phyloP scores from a whole-genome alignment of 1,284 basidiomycete genomes.

The Athelia psychrophila region DNA sequence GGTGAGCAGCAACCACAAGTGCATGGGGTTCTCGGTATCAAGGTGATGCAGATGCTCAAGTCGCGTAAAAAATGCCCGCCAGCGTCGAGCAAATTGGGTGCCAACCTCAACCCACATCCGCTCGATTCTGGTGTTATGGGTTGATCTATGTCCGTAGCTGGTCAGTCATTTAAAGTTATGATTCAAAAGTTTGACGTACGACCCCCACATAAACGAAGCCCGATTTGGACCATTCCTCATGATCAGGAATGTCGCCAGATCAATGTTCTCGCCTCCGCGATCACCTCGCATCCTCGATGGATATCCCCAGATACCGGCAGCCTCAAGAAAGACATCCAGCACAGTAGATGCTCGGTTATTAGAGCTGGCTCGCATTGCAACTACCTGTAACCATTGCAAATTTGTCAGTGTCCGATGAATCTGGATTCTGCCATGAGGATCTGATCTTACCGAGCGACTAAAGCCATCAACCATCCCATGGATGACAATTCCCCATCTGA shows the following conservation, averaged over 20 bases:
- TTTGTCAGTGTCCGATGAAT: slow-evolving; percentile 15
- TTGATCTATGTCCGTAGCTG: slow-evolving; percentile 18
- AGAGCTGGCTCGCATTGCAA: slow-evolving; percentile 28
- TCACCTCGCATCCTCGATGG: slow-evolving; percentile 35
- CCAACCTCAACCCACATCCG: slow-evolving; percentile 35
- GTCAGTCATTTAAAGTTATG: not conserved
- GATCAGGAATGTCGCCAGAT: slow-evolving; percentile 27
- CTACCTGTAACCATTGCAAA: slow-evolving; percentile 25
- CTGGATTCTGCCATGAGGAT: slow-evolving; percentile 8
- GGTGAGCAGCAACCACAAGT: slow-evolving; percentile 27
- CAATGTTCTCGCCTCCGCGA: slow-evolving; percentile 34
- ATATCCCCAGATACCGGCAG: slow-evolving; percentile 23
- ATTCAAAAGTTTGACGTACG: slow-evolving; percentile 12
- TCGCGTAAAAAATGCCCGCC: slow-evolving; percentile 24
- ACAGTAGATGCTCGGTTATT: slow-evolving; percentile 40
- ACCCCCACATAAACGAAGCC: slow-evolving; percentile 34
- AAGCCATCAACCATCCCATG: slow-evolving; percentile 46
- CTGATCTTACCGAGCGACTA: slow-evolving; percentile 28
- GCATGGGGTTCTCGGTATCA: slow-evolving; percentile 10
- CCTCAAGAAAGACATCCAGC: slow-evolving; percentile 28
- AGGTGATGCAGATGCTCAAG: slow-evolving; percentile 22
- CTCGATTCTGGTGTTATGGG: slow-evolving; percentile 40
- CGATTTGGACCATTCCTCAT: slow-evolving; percentile 18
- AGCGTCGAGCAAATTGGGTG: slow-evolving; percentile 15
- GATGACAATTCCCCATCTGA: slow-evolving; percentile 47